Percentiles rank a stretch among this genome's conserved stretches.
Conservation (phyloP, 164 flowering plant genomes). For the Aristolochia contorta region DNA sequence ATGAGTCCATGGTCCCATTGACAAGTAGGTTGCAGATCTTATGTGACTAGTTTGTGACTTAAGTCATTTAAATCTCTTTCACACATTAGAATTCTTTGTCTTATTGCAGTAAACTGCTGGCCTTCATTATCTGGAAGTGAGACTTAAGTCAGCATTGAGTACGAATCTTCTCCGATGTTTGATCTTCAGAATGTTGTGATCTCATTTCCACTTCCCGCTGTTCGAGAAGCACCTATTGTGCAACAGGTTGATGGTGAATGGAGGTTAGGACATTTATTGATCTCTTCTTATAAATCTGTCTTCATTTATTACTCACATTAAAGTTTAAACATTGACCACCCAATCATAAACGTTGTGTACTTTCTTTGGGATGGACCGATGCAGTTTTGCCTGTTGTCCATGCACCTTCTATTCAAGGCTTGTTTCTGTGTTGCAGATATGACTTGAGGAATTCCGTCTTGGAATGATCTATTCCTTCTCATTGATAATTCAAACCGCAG, state of each 20-base stretch:
- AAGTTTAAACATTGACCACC: too few relatives aligned
- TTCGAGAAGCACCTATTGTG: constrained; percentile 81
- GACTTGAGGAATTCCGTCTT: constrained; percentile 67
- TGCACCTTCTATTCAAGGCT: constrained; percentile 4
- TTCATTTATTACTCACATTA: too few relatives aligned
- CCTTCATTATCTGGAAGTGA: constrained; percentile 95
- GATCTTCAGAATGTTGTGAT: constrained; percentile 86
- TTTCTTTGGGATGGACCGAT: too few relatives aligned
- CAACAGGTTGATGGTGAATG: constrained; percentile 96
- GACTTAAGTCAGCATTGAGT: constrained; percentile 94
- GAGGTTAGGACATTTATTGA: constrained; percentile 40
- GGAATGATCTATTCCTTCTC: constrained; percentile 92
- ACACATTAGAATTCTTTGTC: neutral
- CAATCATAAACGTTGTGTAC: too few relatives aligned
- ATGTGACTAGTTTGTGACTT: neutral
- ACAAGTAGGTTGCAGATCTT: constrained; percentile 43
- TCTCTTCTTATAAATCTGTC: too few relatives aligned
- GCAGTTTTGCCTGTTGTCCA: too few relatives aligned
- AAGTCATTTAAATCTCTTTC: neutral
- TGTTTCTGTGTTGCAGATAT: constrained; percentile 41
- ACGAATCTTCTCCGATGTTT: constrained; percentile 81
- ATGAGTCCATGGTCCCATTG: constrained; percentile 84
- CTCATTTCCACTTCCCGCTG: constrained; percentile 92
- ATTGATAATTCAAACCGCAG: constrained; percentile 91
- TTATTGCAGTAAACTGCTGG: constrained; percentile 91